These are phyloP conservation scores for Aureobasidium pullulans DNA, from an alignment of 2,329 filamentous ascomycete species.

Conservation along the genomic window DNA sequence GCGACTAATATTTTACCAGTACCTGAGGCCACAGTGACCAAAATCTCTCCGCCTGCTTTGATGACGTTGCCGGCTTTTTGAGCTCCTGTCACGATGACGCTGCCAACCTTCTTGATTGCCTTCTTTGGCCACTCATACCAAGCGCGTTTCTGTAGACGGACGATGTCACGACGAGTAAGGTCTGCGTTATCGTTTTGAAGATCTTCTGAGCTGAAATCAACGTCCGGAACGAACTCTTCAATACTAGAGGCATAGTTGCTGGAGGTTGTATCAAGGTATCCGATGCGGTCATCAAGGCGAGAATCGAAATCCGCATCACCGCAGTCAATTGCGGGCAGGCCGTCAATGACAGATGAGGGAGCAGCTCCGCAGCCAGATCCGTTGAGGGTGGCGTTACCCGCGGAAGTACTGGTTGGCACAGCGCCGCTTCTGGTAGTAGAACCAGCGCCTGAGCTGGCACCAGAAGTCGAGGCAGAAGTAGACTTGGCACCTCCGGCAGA, in stretches of 20 bases:
- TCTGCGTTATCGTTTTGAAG: not conserved
- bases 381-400: not conserved
- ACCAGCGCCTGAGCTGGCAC: not conserved
- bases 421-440: not conserved
- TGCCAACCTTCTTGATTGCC: not conserved
- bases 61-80: not conserved
- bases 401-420: not conserved
- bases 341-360: not conserved
- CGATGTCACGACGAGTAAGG: not conserved
- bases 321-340: not conserved
- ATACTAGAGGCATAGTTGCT: not conserved
- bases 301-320: conserved; percentile 1
- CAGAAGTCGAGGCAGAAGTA: not conserved
- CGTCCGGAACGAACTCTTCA: not conserved
- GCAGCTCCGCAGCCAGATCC: conserved; percentile 1
- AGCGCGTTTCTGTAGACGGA: no score
- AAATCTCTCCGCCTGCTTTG: not conserved
- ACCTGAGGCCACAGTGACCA: not conserved
- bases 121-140: no score
- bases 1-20: not conserved
- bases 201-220: not conserved
- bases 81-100: not conserved
- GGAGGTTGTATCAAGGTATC: not conserved
- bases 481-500: not conserved
- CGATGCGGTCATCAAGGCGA: not conserved